Conservation (phyloP, 805 yeast genomes). For the Cyberlindnera mrakii region DNA sequence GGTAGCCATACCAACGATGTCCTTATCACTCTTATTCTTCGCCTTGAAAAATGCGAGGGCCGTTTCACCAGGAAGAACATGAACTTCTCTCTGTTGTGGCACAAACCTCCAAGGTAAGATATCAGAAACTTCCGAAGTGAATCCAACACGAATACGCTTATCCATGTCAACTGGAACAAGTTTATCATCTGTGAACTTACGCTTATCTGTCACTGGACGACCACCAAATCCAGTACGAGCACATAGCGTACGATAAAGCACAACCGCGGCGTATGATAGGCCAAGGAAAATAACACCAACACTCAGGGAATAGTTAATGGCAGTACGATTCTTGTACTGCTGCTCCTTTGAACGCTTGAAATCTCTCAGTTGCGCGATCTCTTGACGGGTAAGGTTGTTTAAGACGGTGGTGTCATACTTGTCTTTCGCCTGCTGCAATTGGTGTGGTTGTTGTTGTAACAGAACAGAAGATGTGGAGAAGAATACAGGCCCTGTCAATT, state of each 20-base stretch:
- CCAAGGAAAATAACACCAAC: slow-evolving; percentile 66
- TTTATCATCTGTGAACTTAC: slow-evolving; percentile 80
- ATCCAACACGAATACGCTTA: slow-evolving; percentile 73
- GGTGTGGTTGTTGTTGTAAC: slow-evolving; percentile 2
- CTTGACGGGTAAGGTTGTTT: slow-evolving; percentile 18
- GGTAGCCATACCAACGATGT: slow-evolving; percentile 97
- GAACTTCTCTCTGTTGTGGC: slow-evolving; percentile 92
- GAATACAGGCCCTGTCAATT: too few relatives aligned
- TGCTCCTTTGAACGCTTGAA: slow-evolving; percentile 14
- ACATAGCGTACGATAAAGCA: slow-evolving; percentile 85
- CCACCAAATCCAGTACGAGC: slow-evolving; percentile 97
- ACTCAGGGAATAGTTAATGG: slow-evolving; percentile 63
- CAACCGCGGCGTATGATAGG: slow-evolving; percentile 85
- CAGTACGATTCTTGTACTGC: slow-evolving; percentile 31
- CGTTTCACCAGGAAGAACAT: slow-evolving; percentile 93
- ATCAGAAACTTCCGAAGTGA: slow-evolving; percentile 88
- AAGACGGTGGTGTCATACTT: slow-evolving; percentile 6
- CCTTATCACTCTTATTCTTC: slow-evolving; percentile 75
- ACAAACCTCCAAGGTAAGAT: slow-evolving; percentile 90
- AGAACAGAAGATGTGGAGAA: neutral
- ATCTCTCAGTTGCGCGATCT: slow-evolving; percentile 21
- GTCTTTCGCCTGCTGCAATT: slow-evolving; percentile 1
- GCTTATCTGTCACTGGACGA: slow-evolving; percentile 79
- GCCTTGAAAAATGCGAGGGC: slow-evolving; percentile 95
- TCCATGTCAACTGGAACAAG: slow-evolving; percentile 83